These are phyloP conservation scores for Wickerhamomyces pijperi DNA, from an alignment of 805 yeast species.

Conservation along the genomic window DNA sequence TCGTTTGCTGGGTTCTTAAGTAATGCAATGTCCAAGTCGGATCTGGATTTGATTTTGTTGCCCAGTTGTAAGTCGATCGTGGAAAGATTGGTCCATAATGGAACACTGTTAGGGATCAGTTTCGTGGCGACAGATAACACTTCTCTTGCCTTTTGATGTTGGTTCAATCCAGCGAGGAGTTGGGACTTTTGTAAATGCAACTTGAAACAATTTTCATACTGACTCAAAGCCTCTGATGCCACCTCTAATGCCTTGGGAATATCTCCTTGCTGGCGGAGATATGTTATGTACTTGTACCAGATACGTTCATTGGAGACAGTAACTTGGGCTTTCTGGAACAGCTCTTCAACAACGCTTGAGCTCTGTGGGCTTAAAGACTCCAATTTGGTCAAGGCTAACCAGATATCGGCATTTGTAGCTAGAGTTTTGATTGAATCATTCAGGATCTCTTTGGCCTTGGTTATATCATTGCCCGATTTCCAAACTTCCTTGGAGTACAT, in stretches of 20 bases:
- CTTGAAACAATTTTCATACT: conserved; percentile 39
- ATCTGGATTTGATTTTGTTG: conserved; percentile 49
- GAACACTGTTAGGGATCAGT: conserved; percentile 28
- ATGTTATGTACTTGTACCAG: conserved; percentile 51
- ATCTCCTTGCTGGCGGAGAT: conserved; percentile 31
- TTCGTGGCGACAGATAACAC: conserved; percentile 38
- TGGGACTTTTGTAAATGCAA: conserved; percentile 58
- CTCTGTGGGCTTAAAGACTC: conserved; percentile 32
- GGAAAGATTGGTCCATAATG: conserved; percentile 48
- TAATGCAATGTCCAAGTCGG: conserved; percentile 59
- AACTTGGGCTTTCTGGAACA: conserved; percentile 29
- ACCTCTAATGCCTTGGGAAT: conserved; percentile 27
- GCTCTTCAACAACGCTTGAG: conserved; percentile 22
- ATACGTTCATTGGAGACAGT: conserved; percentile 32
- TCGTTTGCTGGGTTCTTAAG: conserved; percentile 36
- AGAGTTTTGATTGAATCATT: conserved; percentile 31
- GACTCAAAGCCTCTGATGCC: conserved; percentile 33
- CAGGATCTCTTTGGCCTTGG: conserved; percentile 43
- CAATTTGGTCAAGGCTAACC: conserved; percentile 65
- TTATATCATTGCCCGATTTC: conserved; percentile 32
- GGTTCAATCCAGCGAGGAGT: conserved; percentile 24
- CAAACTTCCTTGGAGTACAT: conserved; percentile 69
- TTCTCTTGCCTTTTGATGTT: conserved; percentile 33
- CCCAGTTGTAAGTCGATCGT: conserved; percentile 29
- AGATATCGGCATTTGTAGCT: conserved; percentile 41